Conservation (phyloP, 202 grass and related monocot species). For the Sporobolus alterniflorus region DNA sequence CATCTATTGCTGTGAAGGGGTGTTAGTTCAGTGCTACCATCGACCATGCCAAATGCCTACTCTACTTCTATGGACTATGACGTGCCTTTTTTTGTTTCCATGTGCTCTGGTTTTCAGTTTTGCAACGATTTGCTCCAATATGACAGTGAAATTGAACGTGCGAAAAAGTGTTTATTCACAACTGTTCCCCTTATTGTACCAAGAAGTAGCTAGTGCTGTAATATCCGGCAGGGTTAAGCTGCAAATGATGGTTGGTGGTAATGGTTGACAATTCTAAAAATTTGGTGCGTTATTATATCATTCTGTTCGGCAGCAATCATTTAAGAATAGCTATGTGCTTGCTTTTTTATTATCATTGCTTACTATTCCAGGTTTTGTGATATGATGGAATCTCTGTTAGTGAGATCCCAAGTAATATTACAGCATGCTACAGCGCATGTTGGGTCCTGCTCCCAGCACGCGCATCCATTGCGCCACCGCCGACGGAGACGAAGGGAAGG, state of each 20-base stretch:
- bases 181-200: neutral
- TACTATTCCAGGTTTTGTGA: too few species aligned
- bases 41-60: constrained; percentile 32
- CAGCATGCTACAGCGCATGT: too few species aligned
- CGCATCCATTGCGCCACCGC: too few species aligned
- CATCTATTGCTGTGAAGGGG: constrained; percentile 42
- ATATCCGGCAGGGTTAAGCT: constrained; percentile 4
- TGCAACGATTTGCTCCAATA: constrained; percentile 30
- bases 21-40: constrained; percentile 33
- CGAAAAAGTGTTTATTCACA: neutral
- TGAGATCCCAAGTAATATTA: too few species aligned
- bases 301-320: neutral
- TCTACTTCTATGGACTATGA: constrained; percentile 29
- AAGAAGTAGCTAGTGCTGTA: neutral
- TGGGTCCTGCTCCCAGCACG: too few species aligned
- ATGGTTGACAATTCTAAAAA: neutral
- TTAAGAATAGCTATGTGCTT: neutral
- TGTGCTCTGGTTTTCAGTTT: constrained; percentile 42
- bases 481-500: too few species aligned
- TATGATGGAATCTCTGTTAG: too few species aligned
- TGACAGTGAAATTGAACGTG: constrained; percentile 33
- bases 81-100: constrained; percentile 11
- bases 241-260: constrained; percentile 1
- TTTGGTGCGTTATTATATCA: neutral
- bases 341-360: too few species aligned